Base-by-base conservation (phyloP, 2,329 filamentous ascomycete genomes). In the Alternaria consortialis region DNA sequence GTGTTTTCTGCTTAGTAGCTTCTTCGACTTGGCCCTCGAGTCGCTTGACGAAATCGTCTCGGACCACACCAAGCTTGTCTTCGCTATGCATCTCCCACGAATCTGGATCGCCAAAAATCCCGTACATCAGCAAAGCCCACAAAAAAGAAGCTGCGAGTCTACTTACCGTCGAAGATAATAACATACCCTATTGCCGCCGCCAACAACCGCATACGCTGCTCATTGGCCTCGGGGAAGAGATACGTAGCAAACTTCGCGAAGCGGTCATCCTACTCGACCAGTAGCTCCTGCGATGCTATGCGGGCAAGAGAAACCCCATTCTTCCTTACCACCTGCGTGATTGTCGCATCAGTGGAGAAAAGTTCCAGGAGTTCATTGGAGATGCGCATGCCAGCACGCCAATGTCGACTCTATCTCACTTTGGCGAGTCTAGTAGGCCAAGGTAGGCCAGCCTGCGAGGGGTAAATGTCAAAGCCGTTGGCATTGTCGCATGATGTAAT, bases 161-260 rank as follows among this genome's bases (percentile, higher is more conserved):
- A 8, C 48, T 39, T 52, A 52, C 48, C 48, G 29, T 52, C 48
- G 23, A 52, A 52, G 34, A 52, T 39, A 34, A 52, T n/a, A 9
- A 52, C 20, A 17, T 52, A 52, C 7, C 39, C 48, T n/a, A 52
- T 52, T n/a, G 34, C 20, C 12, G 34, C 48, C 34, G 48, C 48
- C 20, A 52, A n/a, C 13, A 52, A 17, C 23, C 34, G 34, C 20
- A 17, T 37, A 5, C 48, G 48, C 48, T 52, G 32, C 34, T 52
- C 34, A 27, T 37, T 27, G 9, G 48, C 48, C 15, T 37, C 48
- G 20, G 48, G 48, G 12, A 37, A 52, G 20, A 52, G 48, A 23
- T 52, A 52, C 27, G 12, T 29, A 9, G 43, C 12, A n/a, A 46
- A 46, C 13, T 46, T 46, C 20, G 20, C 13, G 13, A 46, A 46